A percentile compares a stretch with the other conserved stretches of the same genome.
Conservation (phyloP, 768 basidiomycete genomes). For the Suillus bovinus region DNA sequence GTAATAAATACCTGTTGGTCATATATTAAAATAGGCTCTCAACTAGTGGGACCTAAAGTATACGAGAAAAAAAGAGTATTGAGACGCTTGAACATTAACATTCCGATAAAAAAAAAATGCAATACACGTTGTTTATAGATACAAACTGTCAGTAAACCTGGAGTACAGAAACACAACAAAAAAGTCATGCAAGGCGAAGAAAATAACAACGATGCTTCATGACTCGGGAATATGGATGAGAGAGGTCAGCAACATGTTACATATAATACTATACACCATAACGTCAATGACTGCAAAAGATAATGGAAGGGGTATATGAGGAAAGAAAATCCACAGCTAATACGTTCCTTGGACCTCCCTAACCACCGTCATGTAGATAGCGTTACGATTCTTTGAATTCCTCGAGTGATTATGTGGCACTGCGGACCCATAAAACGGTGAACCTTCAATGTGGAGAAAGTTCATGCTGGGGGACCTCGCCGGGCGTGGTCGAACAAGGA, state of each 20-base stretch:
- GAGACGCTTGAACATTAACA: neutral
- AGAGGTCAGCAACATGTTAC: neutral
- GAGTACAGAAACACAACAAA: neutral
- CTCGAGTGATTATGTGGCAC: constrained; percentile 1
- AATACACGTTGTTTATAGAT: neutral
- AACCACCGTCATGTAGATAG: constrained; percentile 46
- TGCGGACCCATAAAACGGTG: constrained; percentile 5
- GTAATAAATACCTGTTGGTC: neutral
- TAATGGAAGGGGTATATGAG: neutral
- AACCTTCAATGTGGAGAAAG: neutral
- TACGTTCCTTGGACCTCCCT: constrained; percentile 33
- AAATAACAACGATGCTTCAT: neutral
- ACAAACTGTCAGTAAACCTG: neutral
- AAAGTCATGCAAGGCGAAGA: neutral
- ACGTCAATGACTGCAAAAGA: neutral
- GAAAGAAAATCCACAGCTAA: neutral
- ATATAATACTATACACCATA: neutral
- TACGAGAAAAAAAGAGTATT: too few species aligned
- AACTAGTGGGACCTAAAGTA: neutral
- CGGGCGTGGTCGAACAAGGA: constrained; percentile 14
- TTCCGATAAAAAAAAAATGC: neutral
- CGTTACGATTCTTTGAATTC: constrained; percentile 19
- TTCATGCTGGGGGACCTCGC: constrained; percentile 12
- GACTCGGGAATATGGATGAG: neutral
- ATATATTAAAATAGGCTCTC: neutral